Conservation (phyloP, 768 basidiomycete genomes). For the Ephemerocybe angulata region DNA sequence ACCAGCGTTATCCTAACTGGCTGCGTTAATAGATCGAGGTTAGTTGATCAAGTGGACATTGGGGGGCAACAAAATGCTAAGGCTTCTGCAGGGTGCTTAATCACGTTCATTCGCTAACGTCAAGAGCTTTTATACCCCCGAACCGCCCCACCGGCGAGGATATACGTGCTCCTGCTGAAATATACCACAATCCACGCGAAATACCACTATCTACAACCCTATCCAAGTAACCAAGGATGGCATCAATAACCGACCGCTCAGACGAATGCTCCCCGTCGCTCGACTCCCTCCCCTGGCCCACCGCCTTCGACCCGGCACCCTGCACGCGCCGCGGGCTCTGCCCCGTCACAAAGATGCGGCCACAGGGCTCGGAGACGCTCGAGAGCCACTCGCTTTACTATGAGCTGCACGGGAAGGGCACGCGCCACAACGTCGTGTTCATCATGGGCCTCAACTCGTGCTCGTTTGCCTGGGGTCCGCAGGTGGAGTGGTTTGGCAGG, state of each 20-base stretch:
- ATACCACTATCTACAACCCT: too few relatives aligned
- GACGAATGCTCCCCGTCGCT: slow-evolving; percentile 1
- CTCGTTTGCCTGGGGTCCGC: slow-evolving; percentile 59
- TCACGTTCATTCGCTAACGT: too few relatives aligned
- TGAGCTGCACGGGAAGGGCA: slow-evolving; percentile 64
- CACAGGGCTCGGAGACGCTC: slow-evolving; percentile 41
- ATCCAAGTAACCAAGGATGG: background rate
- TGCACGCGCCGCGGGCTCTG: slow-evolving; percentile 72
- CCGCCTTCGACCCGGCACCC: slow-evolving; percentile 58
- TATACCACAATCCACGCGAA: background rate
- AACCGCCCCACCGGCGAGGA: too few relatives aligned
- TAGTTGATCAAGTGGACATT: too few relatives aligned
- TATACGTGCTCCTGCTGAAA: background rate
- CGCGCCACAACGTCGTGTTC: slow-evolving; percentile 58
- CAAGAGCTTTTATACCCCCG: too few relatives aligned
- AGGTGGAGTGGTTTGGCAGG: slow-evolving; percentile 61
- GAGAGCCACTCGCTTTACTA: slow-evolving; percentile 77
- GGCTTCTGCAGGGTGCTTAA: too few relatives aligned
- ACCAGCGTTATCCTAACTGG: too few relatives aligned
- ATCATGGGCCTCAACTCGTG: slow-evolving; percentile 76
- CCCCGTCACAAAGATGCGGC: slow-evolving; percentile 54
- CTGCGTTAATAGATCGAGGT: too few relatives aligned
- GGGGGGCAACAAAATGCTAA: too few relatives aligned
- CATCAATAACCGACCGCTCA: background rate
- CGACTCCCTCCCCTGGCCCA: slow-evolving; percentile 28